phyloP scores from a whole-genome alignment of 2,329 filamentous ascomycete genomes.

The Emmonsiellopsis sp. region DNA sequence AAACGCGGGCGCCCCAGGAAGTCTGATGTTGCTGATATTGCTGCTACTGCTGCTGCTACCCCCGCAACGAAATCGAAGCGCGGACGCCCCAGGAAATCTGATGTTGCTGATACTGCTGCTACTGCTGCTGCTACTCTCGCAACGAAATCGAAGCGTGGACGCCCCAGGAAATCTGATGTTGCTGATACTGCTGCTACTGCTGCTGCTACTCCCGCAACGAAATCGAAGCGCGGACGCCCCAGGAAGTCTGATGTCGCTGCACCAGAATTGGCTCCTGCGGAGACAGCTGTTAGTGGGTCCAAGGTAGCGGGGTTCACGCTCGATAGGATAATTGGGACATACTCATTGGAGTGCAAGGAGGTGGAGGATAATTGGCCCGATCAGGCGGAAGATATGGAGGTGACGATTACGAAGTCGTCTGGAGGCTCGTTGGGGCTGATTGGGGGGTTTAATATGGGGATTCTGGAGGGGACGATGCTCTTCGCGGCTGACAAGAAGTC shows the following conservation, averaged over 20 bases:
- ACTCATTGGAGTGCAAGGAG: conserved; percentile 7
- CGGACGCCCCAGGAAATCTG: conserved; percentile 8
- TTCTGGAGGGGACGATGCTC: conserved; percentile 13
- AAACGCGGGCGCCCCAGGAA: background rate
- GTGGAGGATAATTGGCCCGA: conserved; percentile 10
- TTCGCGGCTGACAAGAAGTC: conserved; percentile 7
- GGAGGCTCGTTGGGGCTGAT: conserved; percentile 4
- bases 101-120: background rate
- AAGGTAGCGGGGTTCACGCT: background rate
- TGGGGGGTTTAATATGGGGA: conserved; percentile 11
- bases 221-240: conserved; percentile 5
- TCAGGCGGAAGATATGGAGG: conserved; percentile 8
- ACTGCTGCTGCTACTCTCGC: background rate
- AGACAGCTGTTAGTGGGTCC: background rate
- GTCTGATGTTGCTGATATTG: background rate
- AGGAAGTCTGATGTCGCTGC: conserved; percentile 3
- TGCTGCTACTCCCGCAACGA: background rate
- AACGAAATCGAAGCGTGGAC: background rate
- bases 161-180: background rate
- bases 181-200: background rate
- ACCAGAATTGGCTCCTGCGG: background rate
- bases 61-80: background rate
- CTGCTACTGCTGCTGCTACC: background rate
- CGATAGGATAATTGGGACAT: conserved; percentile 9
- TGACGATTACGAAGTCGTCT: conserved; percentile 7